These are phyloP conservation scores for Rhodocollybia butyracea DNA, from an alignment of 768 basidiomycete species.

Conservation along the genomic window DNA sequence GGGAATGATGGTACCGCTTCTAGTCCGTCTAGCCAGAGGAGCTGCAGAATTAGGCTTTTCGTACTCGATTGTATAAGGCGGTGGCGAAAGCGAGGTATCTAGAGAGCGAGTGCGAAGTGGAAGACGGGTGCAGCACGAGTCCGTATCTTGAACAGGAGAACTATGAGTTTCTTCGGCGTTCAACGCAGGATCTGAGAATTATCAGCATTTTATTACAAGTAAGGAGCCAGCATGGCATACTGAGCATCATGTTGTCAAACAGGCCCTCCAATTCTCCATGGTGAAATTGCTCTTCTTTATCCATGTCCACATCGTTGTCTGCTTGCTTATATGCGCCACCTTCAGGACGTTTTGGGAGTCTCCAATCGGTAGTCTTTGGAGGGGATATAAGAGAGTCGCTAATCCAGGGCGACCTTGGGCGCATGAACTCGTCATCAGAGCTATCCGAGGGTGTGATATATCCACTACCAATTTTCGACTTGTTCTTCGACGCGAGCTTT, in stretches of 20 bases:
- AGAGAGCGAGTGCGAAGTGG: conserved; percentile 9
- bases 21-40: conserved; percentile 23
- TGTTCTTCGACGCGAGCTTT: not conserved
- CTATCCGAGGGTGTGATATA: conserved; percentile 10
- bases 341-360: conserved; percentile 4
- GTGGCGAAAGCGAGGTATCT: not conserved
- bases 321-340: conserved; percentile 11
- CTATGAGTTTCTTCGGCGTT: not conserved
- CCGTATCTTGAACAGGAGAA: not conserved
- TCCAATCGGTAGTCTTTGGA: conserved; percentile 18
- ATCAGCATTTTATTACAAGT: not conserved
- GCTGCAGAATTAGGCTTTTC: not conserved
- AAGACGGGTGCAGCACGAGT: not conserved
- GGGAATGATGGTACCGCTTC: conserved; percentile 44
- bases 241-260: conserved; percentile 19
- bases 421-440: conserved; percentile 7
- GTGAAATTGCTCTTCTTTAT: conserved; percentile 20
- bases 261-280: conserved; percentile 16
- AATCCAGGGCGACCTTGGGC: conserved; percentile 20
- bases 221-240: not conserved
- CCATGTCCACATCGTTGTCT: not conserved
- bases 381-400: conserved; percentile 22
- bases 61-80: not conserved
- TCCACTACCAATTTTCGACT: conserved; percentile 1
- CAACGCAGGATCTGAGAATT: not conserved